Evolutionary conservation across 805 yeast genomes (phyloP).

Genomic region (Starmerella vaccinii): DNA sequence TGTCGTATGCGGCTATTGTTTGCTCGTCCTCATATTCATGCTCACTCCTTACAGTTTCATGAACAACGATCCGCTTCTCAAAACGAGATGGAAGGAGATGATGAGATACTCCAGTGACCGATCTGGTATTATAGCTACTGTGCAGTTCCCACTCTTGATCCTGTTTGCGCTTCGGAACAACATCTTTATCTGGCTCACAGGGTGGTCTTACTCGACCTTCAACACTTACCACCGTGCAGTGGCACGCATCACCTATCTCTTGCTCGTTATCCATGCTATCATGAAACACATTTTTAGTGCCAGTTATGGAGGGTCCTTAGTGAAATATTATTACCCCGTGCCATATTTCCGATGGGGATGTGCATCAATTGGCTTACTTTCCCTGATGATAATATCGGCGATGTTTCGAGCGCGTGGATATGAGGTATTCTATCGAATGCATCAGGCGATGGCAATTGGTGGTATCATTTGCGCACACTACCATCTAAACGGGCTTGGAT

Average conservation of each 20-base stretch:
- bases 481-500: conserved; percentile 45
- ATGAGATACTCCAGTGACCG: conserved; percentile 43
- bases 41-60: conserved; percentile 28
- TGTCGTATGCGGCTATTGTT: conserved; percentile 35
- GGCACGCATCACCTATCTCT: conserved; percentile 37
- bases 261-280: conserved; percentile 40
- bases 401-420: conserved; percentile 42
- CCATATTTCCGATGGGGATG: conserved; percentile 32
- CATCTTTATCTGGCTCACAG: conserved; percentile 47
- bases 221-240: conserved; percentile 50
- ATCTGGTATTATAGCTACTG: conserved; percentile 42
- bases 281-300: conserved; percentile 41
- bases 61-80: conserved; percentile 33
- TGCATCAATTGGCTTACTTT: conserved; percentile 30
- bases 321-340: conserved; percentile 30
- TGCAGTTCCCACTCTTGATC: conserved; percentile 42
- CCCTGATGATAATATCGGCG: conserved; percentile 40
- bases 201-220: conserved; percentile 48
- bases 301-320: conserved; percentile 29
- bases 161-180: conserved; percentile 57
- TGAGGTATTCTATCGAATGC: conserved; percentile 46
- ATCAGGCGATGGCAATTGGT: conserved; percentile 43
- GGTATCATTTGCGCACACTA: conserved; percentile 48
- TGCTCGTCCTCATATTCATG: conserved; percentile 30
- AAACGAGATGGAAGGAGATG: conserved; percentile 31